These are phyloP conservation scores for Alternaria novae-zelandiae DNA, from an alignment of 2,329 filamentous ascomycete species.

Conservation along the genomic window DNA sequence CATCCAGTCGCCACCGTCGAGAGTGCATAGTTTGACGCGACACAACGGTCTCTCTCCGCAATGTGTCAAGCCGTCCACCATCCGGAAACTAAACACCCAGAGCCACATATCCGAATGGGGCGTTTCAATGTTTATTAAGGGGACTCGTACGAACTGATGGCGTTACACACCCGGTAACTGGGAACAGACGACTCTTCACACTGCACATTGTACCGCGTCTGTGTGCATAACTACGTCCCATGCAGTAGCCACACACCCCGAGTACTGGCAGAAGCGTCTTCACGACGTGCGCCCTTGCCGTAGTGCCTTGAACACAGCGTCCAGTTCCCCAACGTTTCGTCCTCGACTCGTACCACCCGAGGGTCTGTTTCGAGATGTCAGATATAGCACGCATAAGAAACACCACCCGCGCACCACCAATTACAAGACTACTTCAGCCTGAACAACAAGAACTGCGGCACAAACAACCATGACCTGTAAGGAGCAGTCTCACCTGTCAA, in stretches of 20 bases:
- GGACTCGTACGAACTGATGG: neutral
- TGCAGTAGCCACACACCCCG: neutral
- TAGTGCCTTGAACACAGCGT: neutral
- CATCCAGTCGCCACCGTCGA: neutral
- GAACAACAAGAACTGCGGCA: conserved; percentile 1
- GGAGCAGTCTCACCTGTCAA: neutral
- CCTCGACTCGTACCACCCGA: conserved; percentile 11
- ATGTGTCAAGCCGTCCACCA: conserved; percentile 2
- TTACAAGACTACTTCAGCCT: neutral
- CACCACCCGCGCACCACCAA: neutral
- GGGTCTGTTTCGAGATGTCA: conserved; percentile 7
- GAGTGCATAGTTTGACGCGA: neutral
- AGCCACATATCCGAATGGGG: conserved; percentile 3
- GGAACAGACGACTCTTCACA: neutral
- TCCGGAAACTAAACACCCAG: conserved; percentile 14
- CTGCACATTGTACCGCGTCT: neutral
- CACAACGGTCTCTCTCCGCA: conserved; percentile 1
- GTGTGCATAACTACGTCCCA: neutral
- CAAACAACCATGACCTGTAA: neutral
- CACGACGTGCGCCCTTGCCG: neutral
- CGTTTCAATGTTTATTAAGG: conserved; percentile 13
- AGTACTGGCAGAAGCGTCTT: neutral
- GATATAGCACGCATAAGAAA: conserved; percentile 12
- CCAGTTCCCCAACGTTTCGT: conserved; percentile 3
- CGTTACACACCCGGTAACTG: neutral